A percentile compares a stretch with the other conserved stretches of the same genome.
Evolutionary conservation across 371 early-diverging fungal genomes (phyloP).

Genomic region (Enterocytospora artemiae): DNA sequence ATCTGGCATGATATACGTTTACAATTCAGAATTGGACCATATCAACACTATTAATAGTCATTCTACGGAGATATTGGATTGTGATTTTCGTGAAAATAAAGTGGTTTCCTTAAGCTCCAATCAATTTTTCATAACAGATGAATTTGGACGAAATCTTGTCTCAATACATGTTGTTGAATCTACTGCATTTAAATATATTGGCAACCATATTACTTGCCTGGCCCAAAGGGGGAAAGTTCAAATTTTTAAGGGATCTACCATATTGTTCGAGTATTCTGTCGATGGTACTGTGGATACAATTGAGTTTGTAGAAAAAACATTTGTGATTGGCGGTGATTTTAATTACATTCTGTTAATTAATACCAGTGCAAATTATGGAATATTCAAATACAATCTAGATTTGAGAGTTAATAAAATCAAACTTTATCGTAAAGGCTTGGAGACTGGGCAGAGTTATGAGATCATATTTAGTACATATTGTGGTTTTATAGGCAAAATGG

Average conservation of each 20-base stretch:
- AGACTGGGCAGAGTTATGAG: background rate
- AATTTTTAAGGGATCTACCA: slow-evolving; percentile 24
- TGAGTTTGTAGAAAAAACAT: slow-evolving; percentile 25
- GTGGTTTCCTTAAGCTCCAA: slow-evolving; percentile 17
- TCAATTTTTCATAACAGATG: slow-evolving; percentile 14
- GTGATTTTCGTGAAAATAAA: slow-evolving; percentile 11
- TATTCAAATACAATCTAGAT: slow-evolving; percentile 22
- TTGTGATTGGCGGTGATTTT: slow-evolving; percentile 43
- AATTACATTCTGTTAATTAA: slow-evolving; percentile 31
- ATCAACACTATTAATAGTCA: slow-evolving; percentile 30
- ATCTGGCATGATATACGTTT: slow-evolving; percentile 25
- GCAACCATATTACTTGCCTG: slow-evolving; percentile 30
- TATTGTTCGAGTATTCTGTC: slow-evolving; percentile 19
- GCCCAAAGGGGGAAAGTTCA: slow-evolving; percentile 9
- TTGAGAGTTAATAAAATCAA: slow-evolving; percentile 13
- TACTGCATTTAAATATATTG: slow-evolving; percentile 10
- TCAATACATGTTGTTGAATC: slow-evolving; percentile 7
- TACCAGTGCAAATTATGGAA: slow-evolving; percentile 22
- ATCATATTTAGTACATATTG: slow-evolving; percentile 24
- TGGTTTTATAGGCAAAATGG: slow-evolving; percentile 35
- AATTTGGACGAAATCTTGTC: slow-evolving; percentile 2
- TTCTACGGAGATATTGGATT: slow-evolving; percentile 14
- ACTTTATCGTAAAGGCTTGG: background rate
- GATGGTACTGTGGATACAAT: slow-evolving; percentile 19
- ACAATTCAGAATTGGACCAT: slow-evolving; percentile 18